Evolutionary conservation across 805 yeast species (phyloP), one percentile per base, ranked within the genome.

Genomic region (Pichia manshurica): DNA sequence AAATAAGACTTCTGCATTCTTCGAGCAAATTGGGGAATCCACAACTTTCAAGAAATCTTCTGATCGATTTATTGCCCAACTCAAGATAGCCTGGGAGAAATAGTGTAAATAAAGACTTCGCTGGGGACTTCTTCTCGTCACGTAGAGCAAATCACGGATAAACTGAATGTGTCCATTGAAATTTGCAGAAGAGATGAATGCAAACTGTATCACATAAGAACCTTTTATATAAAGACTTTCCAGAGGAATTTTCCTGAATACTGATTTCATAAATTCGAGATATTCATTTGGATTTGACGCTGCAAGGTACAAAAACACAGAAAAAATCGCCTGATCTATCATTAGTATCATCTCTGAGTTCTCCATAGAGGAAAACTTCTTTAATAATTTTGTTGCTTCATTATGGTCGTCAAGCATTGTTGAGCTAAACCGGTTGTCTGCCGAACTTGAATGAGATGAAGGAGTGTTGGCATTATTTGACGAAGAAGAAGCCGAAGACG

Each of bases 41-140:
- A 56, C 44, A 12, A 59, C 56, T 22, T 58, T 60, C 16, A 70
- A 44, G 49, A 67, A 78, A 44, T 78, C 80, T 5, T 54, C 46
- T 0, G 82, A 75, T 52, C 78, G 66, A 12, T 78, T 67, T 46
- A 72, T 56, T 2, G 75, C 65, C 84, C 85, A 81, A 36, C 66
- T 62, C 49, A 67, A 63, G 7, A 78, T 53, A 3, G 77, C 61
- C 42, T 71, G 70, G n/a, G 77, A 58, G 39, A 78, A 66, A 50
- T 70, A 78, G 37, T 69, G 63, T 39, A 77, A 62, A 8, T 77
- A 51, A 19, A 77, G 47, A 51, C 70, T 71, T 45, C 72, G 73
- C 50, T 76, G 79, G 1, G 75, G 62, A 3, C 72, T 68, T 53
- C 72, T 71, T 49, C 67, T 70, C 16, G 73, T 60, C 3, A 66